Conservation (phyloP, 805 yeast genomes). For the Kregervanrija fluxuum region DNA sequence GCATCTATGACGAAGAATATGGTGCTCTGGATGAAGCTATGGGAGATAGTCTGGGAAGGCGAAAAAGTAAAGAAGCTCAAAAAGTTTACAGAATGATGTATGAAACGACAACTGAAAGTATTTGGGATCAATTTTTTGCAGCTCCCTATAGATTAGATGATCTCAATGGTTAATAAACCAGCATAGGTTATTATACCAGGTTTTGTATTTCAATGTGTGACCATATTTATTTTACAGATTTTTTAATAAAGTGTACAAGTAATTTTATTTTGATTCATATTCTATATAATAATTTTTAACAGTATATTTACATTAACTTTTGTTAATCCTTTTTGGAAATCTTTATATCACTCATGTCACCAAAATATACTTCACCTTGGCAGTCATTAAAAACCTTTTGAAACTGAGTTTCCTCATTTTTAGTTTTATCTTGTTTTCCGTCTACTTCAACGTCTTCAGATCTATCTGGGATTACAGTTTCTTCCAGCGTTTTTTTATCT, state of each 20-base stretch:
- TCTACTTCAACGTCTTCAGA: too few species aligned
- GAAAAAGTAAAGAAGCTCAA: slow-evolving; percentile 39
- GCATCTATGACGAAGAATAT: not conserved
- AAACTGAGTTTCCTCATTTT: too few species aligned
- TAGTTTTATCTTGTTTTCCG: too few species aligned
- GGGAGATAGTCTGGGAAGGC: not conserved
- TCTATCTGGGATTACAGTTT: not conserved
- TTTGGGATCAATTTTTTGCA: slow-evolving; percentile 61
- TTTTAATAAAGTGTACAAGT: not conserved
- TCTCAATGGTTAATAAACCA: not conserved
- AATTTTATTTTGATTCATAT: too few species aligned
- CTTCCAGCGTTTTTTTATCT: not conserved
- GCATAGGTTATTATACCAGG: not conserved
- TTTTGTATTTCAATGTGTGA: not conserved
- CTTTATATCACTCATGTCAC: too few species aligned
- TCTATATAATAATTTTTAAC: too few species aligned
- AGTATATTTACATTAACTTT: too few species aligned
- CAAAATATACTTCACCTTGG: too few species aligned
- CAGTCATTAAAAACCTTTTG: too few species aligned
- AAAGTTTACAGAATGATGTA: slow-evolving; percentile 53
- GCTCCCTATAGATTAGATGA: slow-evolving; percentile 17
- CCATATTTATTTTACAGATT: not conserved
- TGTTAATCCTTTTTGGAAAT: too few species aligned
- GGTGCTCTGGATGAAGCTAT: not conserved
- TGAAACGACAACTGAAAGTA: slow-evolving; percentile 56